A percentile compares a stretch with the other conserved stretches of the same genome.
These are phyloP conservation scores for Fusarium oxysporum DNA, from an alignment of 2,329 filamentous ascomycete species.

Conservation along the genomic window DNA sequence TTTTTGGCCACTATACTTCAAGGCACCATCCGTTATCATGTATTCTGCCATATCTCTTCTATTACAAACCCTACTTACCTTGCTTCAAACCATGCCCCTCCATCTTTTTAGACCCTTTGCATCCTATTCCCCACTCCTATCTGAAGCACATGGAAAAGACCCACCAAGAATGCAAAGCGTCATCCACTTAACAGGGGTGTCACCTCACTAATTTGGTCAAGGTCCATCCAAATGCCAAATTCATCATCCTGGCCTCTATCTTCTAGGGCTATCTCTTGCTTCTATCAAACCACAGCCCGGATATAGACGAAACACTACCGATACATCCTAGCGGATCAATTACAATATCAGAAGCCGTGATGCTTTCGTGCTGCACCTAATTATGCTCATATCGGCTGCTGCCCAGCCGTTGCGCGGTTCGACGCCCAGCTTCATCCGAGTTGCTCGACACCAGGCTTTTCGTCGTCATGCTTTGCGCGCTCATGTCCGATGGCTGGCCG, in stretches of 20 bases:
- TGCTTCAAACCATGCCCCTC: conserved; percentile 18
- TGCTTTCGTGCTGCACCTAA: conserved; percentile 44
- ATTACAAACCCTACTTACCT: not conserved
- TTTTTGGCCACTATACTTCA: not conserved
- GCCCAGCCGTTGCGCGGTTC: conserved; percentile 56
- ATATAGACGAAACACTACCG: conserved; percentile 7
- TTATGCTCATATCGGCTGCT: conserved; percentile 48
- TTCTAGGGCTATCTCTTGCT: not conserved
- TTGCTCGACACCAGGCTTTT: conserved; percentile 62
- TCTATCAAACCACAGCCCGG: conserved; percentile 11
- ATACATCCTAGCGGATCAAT: conserved; percentile 22
- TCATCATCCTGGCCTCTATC: conserved; percentile 24
- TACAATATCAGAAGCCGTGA: conserved; percentile 30
- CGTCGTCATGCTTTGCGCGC: conserved; percentile 51
- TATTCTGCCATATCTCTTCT: not conserved
- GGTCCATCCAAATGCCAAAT: conserved; percentile 34
- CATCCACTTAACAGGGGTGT: conserved; percentile 35
- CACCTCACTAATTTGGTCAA: conserved; percentile 29
- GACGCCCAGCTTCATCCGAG: conserved; percentile 61
- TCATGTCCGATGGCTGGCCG: conserved; percentile 60
- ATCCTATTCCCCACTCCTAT: conserved; percentile 20
- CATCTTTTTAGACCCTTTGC: conserved; percentile 11
- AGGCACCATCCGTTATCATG: not conserved
- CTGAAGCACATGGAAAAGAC: conserved; percentile 5
- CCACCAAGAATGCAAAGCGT: conserved; percentile 32